Percentiles rank a stretch among this genome's conserved stretches.
phyloP scores from a whole-genome alignment of 169 alveolate species.

The Plasmodium inui region DNA sequence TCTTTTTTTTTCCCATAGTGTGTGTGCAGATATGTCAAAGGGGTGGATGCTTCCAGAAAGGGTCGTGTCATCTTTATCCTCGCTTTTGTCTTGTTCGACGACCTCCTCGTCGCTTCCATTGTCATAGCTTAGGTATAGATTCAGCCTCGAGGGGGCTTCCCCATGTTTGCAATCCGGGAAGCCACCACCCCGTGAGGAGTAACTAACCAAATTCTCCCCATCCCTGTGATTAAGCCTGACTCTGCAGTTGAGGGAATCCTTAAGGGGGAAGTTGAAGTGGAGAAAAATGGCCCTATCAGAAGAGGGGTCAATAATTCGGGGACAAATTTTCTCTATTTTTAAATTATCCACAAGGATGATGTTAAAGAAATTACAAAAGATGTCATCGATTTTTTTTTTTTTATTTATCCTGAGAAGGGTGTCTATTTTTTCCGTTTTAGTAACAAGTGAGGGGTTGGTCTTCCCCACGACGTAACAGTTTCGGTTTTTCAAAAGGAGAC shows the following conservation, averaged over 20 bases:
- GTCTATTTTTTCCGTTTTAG: background rate
- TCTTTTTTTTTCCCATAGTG: background rate
- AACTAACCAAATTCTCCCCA: background rate
- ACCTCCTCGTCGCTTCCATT: slow-evolving; percentile 7
- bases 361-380: slow-evolving; percentile 39
- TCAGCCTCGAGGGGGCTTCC: background rate
- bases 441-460: background rate
- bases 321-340: slow-evolving; percentile 20
- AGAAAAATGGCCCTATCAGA: background rate
- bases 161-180: background rate
- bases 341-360: slow-evolving; percentile 48
- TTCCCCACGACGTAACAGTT: slow-evolving; percentile 50
- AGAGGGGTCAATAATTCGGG: slow-evolving; percentile 32
- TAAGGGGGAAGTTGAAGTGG: slow-evolving; percentile 33
- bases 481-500: slow-evolving; percentile 24
- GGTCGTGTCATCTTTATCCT: background rate
- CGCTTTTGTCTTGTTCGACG: background rate
- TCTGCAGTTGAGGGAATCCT: background rate
- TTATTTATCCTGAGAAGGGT: slow-evolving; percentile 23
- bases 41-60: background rate
- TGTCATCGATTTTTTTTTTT: slow-evolving; percentile 52
- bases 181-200: background rate
- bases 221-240: background rate
- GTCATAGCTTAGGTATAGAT: background rate
- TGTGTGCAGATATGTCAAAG: background rate